Evolutionary conservation across 345 rosid genomes (phyloP).

Genomic region (Citrus cavaleriei): DNA sequence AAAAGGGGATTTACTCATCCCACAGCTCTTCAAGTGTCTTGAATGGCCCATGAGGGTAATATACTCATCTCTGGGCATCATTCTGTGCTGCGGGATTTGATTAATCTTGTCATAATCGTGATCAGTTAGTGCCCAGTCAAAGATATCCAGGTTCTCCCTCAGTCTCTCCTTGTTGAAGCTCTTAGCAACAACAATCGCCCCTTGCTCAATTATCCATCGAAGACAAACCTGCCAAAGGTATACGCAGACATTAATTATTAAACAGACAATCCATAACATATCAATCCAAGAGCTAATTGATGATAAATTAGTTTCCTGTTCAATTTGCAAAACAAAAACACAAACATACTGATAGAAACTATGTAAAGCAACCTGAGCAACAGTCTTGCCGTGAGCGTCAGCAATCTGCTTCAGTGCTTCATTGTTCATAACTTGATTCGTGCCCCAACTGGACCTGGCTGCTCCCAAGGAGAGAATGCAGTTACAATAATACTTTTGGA

Average conservation of each 20-base stretch:
- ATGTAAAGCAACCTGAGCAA: neutral
- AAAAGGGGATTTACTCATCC: slow-evolving; percentile 10
- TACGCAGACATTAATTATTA: too few relatives aligned
- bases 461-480: neutral
- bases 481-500: neutral
- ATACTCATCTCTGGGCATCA: neutral
- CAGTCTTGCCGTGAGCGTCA: neutral
- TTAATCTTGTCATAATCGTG: slow-evolving; percentile 6
- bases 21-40: slow-evolving; percentile 15
- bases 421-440: neutral
- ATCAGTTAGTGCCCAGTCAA: slow-evolving; percentile 12
- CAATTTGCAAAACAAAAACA: too few relatives aligned
- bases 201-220: slow-evolving; percentile 22
- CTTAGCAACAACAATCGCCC: slow-evolving; percentile 3
- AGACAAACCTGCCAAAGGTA: slow-evolving; percentile 12
- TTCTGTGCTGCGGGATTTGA: neutral
- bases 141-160: slow-evolving; percentile 12
- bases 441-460: neutral
- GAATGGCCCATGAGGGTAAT: slow-evolving; percentile 3
- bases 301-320: too few relatives aligned
- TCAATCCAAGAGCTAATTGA: neutral
- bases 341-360: neutral
- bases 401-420: neutral
- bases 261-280: too few relatives aligned
- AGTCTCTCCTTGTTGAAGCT: slow-evolving; percentile 17